These are phyloP conservation scores for Stylonectria norvegica DNA, from an alignment of 2,329 filamentous ascomycete species.

Conservation along the genomic window DNA sequence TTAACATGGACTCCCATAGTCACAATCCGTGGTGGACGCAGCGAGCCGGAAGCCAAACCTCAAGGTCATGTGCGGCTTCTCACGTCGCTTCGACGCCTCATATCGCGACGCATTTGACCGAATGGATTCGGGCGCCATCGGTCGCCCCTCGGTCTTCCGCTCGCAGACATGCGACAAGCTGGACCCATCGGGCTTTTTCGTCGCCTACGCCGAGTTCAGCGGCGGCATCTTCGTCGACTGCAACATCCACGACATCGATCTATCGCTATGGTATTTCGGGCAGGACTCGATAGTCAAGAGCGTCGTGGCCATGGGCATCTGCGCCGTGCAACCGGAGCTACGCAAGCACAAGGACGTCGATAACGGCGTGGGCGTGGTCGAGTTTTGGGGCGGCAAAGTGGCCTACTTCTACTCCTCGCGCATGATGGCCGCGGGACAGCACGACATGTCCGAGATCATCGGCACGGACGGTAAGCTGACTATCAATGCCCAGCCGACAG, in stretches of 20 bases:
- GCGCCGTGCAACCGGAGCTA: slow-evolving; percentile 31
- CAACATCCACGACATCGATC: slow-evolving; percentile 63
- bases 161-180: slow-evolving; percentile 67
- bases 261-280: slow-evolving; percentile 34
- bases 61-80: slow-evolving; percentile 55
- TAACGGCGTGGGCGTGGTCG: slow-evolving; percentile 52
- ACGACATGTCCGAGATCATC: slow-evolving; percentile 65
- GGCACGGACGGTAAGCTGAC: slow-evolving; percentile 62
- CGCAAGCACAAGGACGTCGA: slow-evolving; percentile 32
- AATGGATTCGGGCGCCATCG: slow-evolving; percentile 53
- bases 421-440: slow-evolving; percentile 69
- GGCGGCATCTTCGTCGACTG: slow-evolving; percentile 71
- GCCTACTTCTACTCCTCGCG: slow-evolving; percentile 62
- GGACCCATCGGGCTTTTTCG: slow-evolving; percentile 65
- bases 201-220: slow-evolving; percentile 61
- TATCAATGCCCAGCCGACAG: slow-evolving; percentile 56
- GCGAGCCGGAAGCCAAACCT: slow-evolving; percentile 54
- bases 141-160: slow-evolving; percentile 58
- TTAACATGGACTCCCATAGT: slow-evolving; percentile 36
- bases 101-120: slow-evolving; percentile 59
- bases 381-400: slow-evolving; percentile 63
- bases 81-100: slow-evolving; percentile 56
- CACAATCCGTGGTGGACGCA: slow-evolving; percentile 57
- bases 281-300: slow-evolving; percentile 31
- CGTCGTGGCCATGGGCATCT: slow-evolving; percentile 30